A percentile compares a stretch with the other conserved stretches of the same genome.
phyloP scores from a whole-genome alignment of 2,329 filamentous ascomycete species.

The Didymella lethalis region DNA sequence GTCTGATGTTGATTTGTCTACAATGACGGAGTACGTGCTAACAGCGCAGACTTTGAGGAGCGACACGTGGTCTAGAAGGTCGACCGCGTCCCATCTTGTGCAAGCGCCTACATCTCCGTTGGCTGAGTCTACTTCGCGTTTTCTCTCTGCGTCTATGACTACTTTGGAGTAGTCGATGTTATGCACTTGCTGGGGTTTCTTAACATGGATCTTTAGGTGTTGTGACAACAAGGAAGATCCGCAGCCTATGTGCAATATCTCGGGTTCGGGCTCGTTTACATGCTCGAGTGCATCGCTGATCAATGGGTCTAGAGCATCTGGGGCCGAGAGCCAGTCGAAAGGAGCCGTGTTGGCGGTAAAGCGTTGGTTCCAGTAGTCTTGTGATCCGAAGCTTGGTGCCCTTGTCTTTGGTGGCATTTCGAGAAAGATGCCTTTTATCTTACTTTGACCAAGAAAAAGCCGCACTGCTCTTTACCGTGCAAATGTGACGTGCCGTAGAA shows the following conservation, averaged over 20 bases:
- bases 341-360: slow-evolving; percentile 45
- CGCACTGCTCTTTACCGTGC: too few species aligned
- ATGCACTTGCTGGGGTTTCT: slow-evolving; percentile 43
- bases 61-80: slow-evolving; percentile 48
- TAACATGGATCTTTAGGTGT: slow-evolving; percentile 46
- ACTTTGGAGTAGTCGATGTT: slow-evolving; percentile 52
- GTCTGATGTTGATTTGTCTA: slow-evolving; percentile 52
- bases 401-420: slow-evolving; percentile 13
- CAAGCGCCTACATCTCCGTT: background rate
- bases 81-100: slow-evolving; percentile 47
- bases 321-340: slow-evolving; percentile 51
- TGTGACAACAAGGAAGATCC: slow-evolving; percentile 50
- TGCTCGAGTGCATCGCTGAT: slow-evolving; percentile 35
- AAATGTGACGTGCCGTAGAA: too few species aligned
- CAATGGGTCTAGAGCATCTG: slow-evolving; percentile 40
- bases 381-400: slow-evolving; percentile 46
- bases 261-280: slow-evolving; percentile 23
- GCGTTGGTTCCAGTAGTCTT: slow-evolving; percentile 50
- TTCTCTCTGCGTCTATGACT: slow-evolving; percentile 44
- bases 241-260: slow-evolving; percentile 51
- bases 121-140: slow-evolving; percentile 28
- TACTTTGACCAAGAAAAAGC: background rate
- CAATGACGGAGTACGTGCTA: slow-evolving; percentile 43
- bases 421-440: background rate
- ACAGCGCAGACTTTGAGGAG: slow-evolving; percentile 34